These are phyloP conservation scores for Didymella lethalis DNA, from an alignment of 2,329 filamentous ascomycete genomes.

Conservation along the genomic window DNA sequence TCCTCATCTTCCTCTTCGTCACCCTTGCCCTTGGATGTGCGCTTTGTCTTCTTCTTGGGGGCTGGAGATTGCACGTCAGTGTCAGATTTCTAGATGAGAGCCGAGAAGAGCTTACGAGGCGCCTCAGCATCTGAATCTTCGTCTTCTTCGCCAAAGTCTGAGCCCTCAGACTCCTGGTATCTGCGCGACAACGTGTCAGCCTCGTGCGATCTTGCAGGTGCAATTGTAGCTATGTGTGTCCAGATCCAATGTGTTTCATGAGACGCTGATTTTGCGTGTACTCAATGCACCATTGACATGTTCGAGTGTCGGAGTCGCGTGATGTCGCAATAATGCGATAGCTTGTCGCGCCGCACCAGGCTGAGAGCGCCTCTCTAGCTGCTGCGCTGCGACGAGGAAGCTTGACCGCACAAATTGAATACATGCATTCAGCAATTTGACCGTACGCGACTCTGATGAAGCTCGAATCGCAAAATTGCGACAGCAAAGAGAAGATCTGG, in stretches of 20 bases:
- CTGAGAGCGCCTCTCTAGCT: not conserved
- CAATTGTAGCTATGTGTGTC: not conserved
- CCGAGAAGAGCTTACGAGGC: slow-evolving; percentile 41
- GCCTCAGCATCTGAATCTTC: slow-evolving; percentile 48
- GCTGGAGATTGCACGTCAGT: slow-evolving; percentile 26
- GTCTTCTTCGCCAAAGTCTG: slow-evolving; percentile 48
- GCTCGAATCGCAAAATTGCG: slow-evolving; percentile 29
- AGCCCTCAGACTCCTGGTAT: slow-evolving; percentile 50
- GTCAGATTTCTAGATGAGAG: slow-evolving; percentile 4
- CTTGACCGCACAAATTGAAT: slow-evolving; percentile 14
- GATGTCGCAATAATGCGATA: not conserved
- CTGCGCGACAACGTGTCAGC: slow-evolving; percentile 34
- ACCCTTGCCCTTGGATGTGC: slow-evolving; percentile 40
- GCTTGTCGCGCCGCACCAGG: slow-evolving; percentile 9
- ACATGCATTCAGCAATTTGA: slow-evolving; percentile 21
- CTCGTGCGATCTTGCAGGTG: slow-evolving; percentile 13
- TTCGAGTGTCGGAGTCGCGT: not conserved
- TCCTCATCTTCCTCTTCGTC: slow-evolving; percentile 44
- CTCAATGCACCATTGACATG: not conserved
- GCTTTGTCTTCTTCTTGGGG: slow-evolving; percentile 48
- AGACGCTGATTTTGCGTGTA: not conserved
- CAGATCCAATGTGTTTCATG: not conserved
- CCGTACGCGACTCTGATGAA: slow-evolving; percentile 34
- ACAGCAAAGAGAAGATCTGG: slow-evolving; percentile 27
- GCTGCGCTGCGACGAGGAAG: slow-evolving; percentile 17